Percentiles rank a stretch among this genome's conserved stretches.
These are phyloP conservation scores for Epithemia pelagica DNA, from an alignment of 108 stramenopile species.

Conservation along the genomic window DNA sequence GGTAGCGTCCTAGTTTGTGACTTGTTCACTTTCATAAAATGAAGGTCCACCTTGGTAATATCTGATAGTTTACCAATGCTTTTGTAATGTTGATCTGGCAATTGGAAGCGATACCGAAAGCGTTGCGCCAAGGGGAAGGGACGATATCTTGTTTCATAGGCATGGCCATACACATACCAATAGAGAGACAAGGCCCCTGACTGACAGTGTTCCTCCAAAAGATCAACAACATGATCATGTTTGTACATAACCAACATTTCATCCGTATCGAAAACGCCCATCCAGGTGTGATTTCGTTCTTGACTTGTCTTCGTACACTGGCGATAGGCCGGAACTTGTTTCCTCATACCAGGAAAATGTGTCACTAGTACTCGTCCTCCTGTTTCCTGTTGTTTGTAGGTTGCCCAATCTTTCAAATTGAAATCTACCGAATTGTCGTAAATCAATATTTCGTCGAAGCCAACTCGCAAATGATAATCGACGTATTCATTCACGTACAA, in stretches of 20 bases:
- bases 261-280: constrained; percentile 30
- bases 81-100: not conserved
- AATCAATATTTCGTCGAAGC: constrained; percentile 46
- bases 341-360: constrained; percentile 19
- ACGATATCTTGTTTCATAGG: constrained; percentile 20
- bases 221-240: constrained; percentile 22
- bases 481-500: constrained; percentile 63
- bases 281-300: constrained; percentile 12
- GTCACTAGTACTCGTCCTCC: not conserved
- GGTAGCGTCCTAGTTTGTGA: not conserved
- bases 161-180: constrained; percentile 34
- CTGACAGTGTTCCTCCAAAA: constrained; percentile 21
- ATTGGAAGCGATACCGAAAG: constrained; percentile 21
- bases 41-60: not conserved
- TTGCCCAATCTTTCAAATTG: constrained; percentile 31
- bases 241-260: constrained; percentile 25
- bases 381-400: not conserved
- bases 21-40: not conserved
- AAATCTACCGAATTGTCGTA: constrained; percentile 43
- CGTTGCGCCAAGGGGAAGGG: constrained; percentile 41
- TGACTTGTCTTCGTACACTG: constrained; percentile 15
- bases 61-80: not conserved
- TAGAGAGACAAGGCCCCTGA: constrained; percentile 32
- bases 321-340: constrained; percentile 18
- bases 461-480: constrained; percentile 45